Conservation (phyloP, 2,329 filamentous ascomycete species). For the Sclerotinia trifoliorum region DNA sequence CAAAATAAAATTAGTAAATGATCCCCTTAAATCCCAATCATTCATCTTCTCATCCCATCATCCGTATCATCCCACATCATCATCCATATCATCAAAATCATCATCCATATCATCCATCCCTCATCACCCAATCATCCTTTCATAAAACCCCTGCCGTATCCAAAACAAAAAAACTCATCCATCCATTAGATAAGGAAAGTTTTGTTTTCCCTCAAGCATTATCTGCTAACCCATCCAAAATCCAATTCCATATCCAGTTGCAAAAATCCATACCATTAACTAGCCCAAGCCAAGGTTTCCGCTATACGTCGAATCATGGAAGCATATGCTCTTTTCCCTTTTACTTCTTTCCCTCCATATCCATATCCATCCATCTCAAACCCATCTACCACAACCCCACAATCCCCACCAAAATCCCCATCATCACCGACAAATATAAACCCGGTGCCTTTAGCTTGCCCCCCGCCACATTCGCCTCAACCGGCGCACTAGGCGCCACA, state of each 20-base stretch:
- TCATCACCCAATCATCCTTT: neutral
- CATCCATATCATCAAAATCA: too few species aligned
- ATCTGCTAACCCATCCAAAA: neutral
- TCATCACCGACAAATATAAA: conserved; percentile 22
- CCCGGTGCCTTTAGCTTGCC: conserved; percentile 24
- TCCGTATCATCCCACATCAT: neutral
- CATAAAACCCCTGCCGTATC: neutral
- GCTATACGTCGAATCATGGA: neutral
- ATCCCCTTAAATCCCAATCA: neutral
- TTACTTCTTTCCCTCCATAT: neutral
- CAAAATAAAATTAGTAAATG: neutral
- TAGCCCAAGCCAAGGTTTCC: too few species aligned
- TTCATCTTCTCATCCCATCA: neutral
- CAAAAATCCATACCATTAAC: too few species aligned
- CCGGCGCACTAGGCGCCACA: conserved; percentile 28
- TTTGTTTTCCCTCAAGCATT: neutral
- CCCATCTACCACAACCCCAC: neutral
- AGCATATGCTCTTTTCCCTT: neutral
- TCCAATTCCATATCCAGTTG: too few species aligned
- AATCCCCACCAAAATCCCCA: conserved; percentile 31
- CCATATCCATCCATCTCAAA: neutral
- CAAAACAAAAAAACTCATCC: neutral
- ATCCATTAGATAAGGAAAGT: neutral
- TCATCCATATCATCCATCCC: neutral
- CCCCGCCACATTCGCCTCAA: conserved; percentile 30